Percentiles rank a stretch among this genome's conserved stretches.
These are phyloP conservation scores for Neophaeococcomyces aloes DNA, from an alignment of 2,329 filamentous ascomycete species.

Conservation along the genomic window DNA sequence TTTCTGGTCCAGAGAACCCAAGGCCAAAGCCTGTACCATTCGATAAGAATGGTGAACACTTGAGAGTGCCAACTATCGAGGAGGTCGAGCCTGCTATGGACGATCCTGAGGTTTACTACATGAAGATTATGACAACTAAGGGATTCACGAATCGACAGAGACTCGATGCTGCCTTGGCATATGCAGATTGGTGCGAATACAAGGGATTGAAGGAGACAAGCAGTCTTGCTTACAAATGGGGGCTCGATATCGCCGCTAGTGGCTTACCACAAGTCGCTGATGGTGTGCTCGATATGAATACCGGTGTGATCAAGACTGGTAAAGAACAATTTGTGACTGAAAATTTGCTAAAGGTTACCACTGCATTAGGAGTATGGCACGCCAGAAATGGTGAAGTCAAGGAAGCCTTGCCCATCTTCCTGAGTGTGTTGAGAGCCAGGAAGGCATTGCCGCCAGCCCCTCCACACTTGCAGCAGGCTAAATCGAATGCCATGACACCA, in stretches of 20 bases:
- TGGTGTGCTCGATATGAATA: conserved; percentile 48
- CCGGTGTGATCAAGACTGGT: conserved; percentile 53
- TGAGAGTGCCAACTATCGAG: conserved; percentile 57
- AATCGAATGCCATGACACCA: conserved; percentile 14
- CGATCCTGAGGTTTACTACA: conserved; percentile 65
- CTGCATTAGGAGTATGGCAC: conserved; percentile 66
- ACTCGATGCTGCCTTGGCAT: conserved; percentile 69
- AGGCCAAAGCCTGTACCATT: conserved; percentile 61
- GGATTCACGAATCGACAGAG: conserved; percentile 72
- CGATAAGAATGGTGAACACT: conserved; percentile 35
- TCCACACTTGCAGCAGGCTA: conserved; percentile 10
- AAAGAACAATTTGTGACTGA: conserved; percentile 48
- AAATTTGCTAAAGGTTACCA: conserved; percentile 67
- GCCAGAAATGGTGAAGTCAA: conserved; percentile 58
- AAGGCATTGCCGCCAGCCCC: conserved; percentile 44
- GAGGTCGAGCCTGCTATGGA: conserved; percentile 62
- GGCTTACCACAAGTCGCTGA: conserved; percentile 32
- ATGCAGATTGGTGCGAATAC: conserved; percentile 75
- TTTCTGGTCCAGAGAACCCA: conserved; percentile 76
- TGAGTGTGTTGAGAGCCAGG: conserved; percentile 72
- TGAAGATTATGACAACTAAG: conserved; percentile 66
- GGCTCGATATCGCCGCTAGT: conserved; percentile 60
- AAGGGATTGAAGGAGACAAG: conserved; percentile 57
- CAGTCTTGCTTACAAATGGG: conserved; percentile 63
- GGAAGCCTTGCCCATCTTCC: conserved; percentile 68